Evolutionary conservation across 1,284 basidiomycete species (phyloP), one percentile per base, ranked within the genome.

Genomic region (Cryptococcus neoformans): DNA sequence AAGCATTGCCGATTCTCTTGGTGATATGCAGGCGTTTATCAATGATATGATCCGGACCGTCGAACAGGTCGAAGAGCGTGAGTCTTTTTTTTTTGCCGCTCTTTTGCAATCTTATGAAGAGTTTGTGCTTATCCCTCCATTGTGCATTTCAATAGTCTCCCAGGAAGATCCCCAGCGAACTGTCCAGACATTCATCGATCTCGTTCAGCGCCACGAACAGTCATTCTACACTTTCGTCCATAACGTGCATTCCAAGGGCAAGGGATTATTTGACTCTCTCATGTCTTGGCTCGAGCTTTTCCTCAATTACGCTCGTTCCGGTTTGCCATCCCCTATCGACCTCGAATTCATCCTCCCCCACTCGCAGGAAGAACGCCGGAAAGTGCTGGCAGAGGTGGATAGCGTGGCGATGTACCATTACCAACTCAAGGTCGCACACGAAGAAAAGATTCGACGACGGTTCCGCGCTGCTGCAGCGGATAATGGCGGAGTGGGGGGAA

Each of bases 261-360:
- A 94, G 66, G 89, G 88, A 5, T 82, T 99, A 9, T 99, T 99
- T 73, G 90, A 93, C 69, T 85, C 83, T 56, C 85, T 99, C 58
- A 97, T 98, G 91, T 84, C 83, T 51, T 99, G 96, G 96, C 89
- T 97, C 70, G 94, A 99, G 78, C 84, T 91, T 37, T 98, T 98
- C 80, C 83, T 99, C 62, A 89, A 88, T 44, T 85, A 92, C 58
- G 85, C 95, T 52, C 87, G 94, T n/a, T 92, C 94, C 62, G 93
- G 94, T 7, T 78, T 97, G 2, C 82, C 83, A 2, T 60, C 64
- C 28, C 71, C 73, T 38, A 79, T 94, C 66, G 88, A 87, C 61
- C 83, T 97, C 42, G 93, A 97, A 69, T 88, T 88, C 67, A 79
- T 97, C 35, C 82, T 97, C 2, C 94, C 93, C 2, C 85, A 90